Percentiles rank a stretch among this genome's conserved stretches.
Conservation (phyloP, 2,329 filamentous ascomycete genomes). For the Ambrosiella xylebori region DNA sequence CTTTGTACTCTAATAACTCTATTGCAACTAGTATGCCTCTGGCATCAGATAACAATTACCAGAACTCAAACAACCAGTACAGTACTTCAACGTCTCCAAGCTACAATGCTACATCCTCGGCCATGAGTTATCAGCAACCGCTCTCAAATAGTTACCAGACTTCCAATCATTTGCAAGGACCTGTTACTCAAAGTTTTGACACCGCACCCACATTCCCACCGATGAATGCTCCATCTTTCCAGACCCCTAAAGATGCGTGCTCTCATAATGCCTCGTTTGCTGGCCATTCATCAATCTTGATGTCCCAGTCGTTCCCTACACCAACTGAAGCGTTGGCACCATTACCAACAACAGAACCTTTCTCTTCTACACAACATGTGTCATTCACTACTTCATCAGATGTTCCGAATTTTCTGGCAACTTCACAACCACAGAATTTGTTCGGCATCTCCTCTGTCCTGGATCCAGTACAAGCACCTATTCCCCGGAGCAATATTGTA, state of each 20-base stretch:
- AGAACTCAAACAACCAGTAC: not conserved
- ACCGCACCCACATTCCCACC: not conserved
- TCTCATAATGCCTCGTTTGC: not conserved
- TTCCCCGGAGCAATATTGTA: not conserved
- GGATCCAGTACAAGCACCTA: not conserved
- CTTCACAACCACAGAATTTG: not conserved
- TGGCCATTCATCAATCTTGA: not conserved
- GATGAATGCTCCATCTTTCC: not conserved
- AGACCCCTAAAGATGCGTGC: no score
- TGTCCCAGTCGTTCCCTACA: not conserved
- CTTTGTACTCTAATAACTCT: not conserved
- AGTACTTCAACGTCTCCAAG: not conserved
- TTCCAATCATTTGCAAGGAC: not conserved
- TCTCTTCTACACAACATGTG: not conserved
- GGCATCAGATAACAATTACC: not conserved
- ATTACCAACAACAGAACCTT: not conserved
- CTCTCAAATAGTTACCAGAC: not conserved
- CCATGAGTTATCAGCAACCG: conserved; percentile 1
- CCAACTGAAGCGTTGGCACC: not conserved
- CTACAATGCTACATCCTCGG: not conserved
- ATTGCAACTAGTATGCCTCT: not conserved
- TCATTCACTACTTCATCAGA: not conserved
- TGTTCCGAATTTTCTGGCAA: not conserved
- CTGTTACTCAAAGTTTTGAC: not conserved
- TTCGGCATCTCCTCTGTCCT: not conserved